These are phyloP conservation scores for Eremothecium gossypii DNA, from an alignment of 1,139 yeast genomes.

Conservation along the genomic window DNA sequence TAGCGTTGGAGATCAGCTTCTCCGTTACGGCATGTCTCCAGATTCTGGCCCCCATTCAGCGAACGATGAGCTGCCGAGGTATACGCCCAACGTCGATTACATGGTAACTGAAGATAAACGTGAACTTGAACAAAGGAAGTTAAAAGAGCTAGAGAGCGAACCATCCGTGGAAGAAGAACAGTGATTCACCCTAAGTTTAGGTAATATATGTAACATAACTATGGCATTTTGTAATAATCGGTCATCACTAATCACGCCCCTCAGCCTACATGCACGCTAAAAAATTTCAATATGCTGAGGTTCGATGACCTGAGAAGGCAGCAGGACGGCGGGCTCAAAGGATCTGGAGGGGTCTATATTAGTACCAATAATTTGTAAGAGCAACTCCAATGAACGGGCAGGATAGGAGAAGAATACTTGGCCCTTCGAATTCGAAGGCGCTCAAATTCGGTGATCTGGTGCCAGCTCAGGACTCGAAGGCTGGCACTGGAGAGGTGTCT, in stretches of 20 bases:
- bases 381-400: constrained; percentile 32
- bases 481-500: constrained; percentile 4
- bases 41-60: constrained; percentile 1
- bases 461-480: constrained; percentile 9
- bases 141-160: constrained; percentile 31
- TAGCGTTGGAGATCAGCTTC: background rate
- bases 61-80: constrained; percentile 20
- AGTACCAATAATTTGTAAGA: too few species aligned
- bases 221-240: too few species aligned
- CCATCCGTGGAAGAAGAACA: constrained; percentile 22
- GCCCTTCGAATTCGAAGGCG: constrained; percentile 52
- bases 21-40: background rate
- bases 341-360: too few species aligned
- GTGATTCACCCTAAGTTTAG: too few species aligned
- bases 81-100: constrained; percentile 15
- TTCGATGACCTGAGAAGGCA: too few species aligned
- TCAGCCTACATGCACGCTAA: too few species aligned
- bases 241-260: too few species aligned
- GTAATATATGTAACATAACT: too few species aligned
- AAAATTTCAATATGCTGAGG: too few species aligned
- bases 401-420: constrained; percentile 66
- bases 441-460: constrained; percentile 34
- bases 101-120: constrained; percentile 27
- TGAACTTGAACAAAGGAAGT: constrained; percentile 29
- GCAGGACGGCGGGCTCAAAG: too few species aligned